Evolutionary conservation across 2,329 filamentous ascomycete genomes (phyloP), one percentile per base, ranked within the genome.

Genomic region (Cladosporium sp.): DNA sequence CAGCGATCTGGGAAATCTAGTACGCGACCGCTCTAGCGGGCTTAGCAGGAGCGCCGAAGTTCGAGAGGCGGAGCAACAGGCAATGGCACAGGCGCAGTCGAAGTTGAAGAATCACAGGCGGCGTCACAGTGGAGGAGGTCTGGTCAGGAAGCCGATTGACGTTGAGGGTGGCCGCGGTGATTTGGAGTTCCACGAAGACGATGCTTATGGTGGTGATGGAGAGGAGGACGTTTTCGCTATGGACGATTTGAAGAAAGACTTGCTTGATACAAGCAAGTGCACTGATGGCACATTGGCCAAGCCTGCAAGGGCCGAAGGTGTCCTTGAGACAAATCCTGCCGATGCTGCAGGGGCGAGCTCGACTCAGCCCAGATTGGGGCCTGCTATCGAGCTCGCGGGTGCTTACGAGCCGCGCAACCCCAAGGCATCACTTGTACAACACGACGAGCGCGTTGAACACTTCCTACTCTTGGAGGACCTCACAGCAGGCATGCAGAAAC

Each of bases 391-490:
- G 39, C 67, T 77, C 26, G 67, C 63, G 11, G 34, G 43, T 25
- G 67, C 65, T 3, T 63, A 54, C n/a, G 71, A 70, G 51, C 74
- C 75, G 14, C 73, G 74, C 13, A 83, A 83, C 64, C 82, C 81
- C 1, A 76, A 81, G 36, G 76, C 80, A 71, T 80, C 81, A 11
- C 77, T 77, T 56, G 81, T 79, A 58, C 82, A 79, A 70, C 77
- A 76, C n/a, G 81, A 80, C 63, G 80, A 82, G 65, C 88, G 94
- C 34, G 91, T 96, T 5, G 92, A 97, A 73, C 96, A 94, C 75
- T 99, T 99, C 76, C 82, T 99, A 16, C 84, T 99, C 0, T 82
- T 99, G 11, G 95, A 99, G 78, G 95, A 99, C 76, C 85, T 99
- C 57, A 99, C 95, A 1, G 91, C 94, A 1, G 94, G 94, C 36